phyloP scores from a whole-genome alignment of 495 filamentous ascomycete species.

The Penicillium simplicissimum region DNA sequence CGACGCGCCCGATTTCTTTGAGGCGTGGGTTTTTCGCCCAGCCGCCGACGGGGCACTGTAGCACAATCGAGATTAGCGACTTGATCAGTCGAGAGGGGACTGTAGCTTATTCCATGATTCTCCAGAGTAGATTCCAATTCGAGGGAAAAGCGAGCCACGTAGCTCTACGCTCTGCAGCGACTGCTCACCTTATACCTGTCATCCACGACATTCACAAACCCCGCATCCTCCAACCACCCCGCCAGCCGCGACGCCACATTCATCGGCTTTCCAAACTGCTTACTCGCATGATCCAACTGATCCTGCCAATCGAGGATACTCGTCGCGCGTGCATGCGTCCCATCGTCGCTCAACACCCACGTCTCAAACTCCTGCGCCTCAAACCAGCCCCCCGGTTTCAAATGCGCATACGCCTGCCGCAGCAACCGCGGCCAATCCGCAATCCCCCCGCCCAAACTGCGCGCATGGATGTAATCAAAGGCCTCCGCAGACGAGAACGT shows the following conservation, averaged over 20 bases:
- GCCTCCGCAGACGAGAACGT: slow-evolving; percentile 40
- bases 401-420: slow-evolving; percentile 38
- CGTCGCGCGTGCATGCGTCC: slow-evolving; percentile 30
- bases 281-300: slow-evolving; percentile 33
- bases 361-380: slow-evolving; percentile 57
- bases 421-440: slow-evolving; percentile 47
- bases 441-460: slow-evolving; percentile 47
- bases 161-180: too few species aligned
- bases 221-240: slow-evolving; percentile 32
- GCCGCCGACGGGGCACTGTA: slow-evolving; percentile 44
- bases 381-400: slow-evolving; percentile 55
- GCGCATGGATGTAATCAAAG: slow-evolving; percentile 51
- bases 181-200: slow-evolving; percentile 44
- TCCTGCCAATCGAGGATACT: slow-evolving; percentile 30
- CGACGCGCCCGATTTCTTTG: slow-evolving; percentile 51
- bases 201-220: slow-evolving; percentile 39
- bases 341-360: slow-evolving; percentile 39
- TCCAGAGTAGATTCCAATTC: neutral
- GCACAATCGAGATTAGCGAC: neutral
- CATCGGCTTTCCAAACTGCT: slow-evolving; percentile 42
- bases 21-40: slow-evolving; percentile 53
- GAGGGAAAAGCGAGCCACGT: too few species aligned
- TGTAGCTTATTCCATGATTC: neutral
- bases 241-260: slow-evolving; percentile 31
- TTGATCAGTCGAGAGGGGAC: neutral